Conservation (phyloP, 495 filamentous ascomycete genomes). For the Aspergillus sclerotioniger region DNA sequence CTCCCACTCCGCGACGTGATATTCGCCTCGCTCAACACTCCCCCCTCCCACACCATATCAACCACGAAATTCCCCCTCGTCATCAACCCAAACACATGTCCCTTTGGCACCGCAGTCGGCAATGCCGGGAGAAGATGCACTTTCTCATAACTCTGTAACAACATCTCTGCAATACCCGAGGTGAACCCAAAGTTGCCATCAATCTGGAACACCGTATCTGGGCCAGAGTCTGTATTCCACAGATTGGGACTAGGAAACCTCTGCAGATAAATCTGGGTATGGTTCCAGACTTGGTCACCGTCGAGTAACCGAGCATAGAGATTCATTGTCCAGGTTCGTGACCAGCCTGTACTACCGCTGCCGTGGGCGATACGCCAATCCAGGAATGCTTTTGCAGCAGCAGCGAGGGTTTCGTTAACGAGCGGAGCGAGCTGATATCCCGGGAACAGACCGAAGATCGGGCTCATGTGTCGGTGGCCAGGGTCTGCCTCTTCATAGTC, state of each 20-base stretch:
- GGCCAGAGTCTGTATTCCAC: conserved; percentile 16
- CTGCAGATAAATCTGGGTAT: conserved; percentile 12
- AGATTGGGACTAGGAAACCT: conserved; percentile 15
- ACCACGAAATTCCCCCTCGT: conserved; percentile 10
- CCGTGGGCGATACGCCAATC: conserved; percentile 26
- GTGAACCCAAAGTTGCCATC: conserved; percentile 34
- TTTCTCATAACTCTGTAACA: conserved; percentile 14
- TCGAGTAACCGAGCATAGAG: conserved; percentile 36
- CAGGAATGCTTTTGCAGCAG: conserved; percentile 26
- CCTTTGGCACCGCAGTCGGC: background rate
- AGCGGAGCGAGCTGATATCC: conserved; percentile 24
- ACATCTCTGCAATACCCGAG: conserved; percentile 27
- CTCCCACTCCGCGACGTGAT: background rate
- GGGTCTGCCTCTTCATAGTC: conserved; percentile 37
- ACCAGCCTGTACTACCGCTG: conserved; percentile 37
- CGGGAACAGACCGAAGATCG: conserved; percentile 34
- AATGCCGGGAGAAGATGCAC: conserved; percentile 11
- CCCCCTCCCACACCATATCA: conserved; percentile 7
- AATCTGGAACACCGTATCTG: conserved; percentile 26
- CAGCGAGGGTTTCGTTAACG: conserved; percentile 17
- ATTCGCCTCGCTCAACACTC: background rate
- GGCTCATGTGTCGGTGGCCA: conserved; percentile 39
- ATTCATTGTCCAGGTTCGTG: conserved; percentile 35
- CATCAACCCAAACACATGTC: conserved; percentile 6
- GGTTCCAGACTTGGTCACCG: conserved; percentile 25